Evolutionary conservation across 495 filamentous ascomycete genomes (phyloP).

Genomic region (Melanomma pulvis-pyrius): DNA sequence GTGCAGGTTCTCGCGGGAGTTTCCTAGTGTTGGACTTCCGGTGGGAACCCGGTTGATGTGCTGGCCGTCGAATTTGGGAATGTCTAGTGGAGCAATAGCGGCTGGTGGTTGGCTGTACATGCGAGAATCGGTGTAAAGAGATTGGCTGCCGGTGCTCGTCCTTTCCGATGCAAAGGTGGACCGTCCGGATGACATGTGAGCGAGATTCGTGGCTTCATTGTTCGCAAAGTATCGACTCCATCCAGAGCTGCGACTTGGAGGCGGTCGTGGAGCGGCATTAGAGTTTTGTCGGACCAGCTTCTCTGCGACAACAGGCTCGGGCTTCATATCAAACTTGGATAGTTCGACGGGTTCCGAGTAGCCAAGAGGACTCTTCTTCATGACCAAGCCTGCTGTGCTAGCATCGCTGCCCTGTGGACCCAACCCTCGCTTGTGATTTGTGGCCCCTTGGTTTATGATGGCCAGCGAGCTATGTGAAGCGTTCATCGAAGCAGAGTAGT

Average conservation of each 20-base stretch:
- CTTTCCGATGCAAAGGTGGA: conserved; percentile 43
- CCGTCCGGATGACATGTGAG: conserved; percentile 40
- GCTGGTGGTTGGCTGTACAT: conserved; percentile 51
- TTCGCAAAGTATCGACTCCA: conserved; percentile 65
- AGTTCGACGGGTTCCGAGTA: conserved; percentile 44
- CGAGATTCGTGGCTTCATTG: conserved; percentile 52
- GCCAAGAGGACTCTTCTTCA: conserved; percentile 37
- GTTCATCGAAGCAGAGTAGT: conserved; percentile 46
- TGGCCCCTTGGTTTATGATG: conserved; percentile 47
- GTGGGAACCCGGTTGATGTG: conserved; percentile 63
- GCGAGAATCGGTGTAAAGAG: conserved; percentile 56
- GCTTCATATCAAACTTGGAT: conserved; percentile 38
- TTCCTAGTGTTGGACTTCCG: conserved; percentile 68
- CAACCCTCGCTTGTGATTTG: conserved; percentile 43
- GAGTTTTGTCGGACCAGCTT: conserved; percentile 19
- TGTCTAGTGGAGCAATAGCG: conserved; percentile 56
- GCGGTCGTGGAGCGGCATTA: conserved; percentile 16
- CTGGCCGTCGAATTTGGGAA: conserved; percentile 51
- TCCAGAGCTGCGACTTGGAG: conserved; percentile 56
- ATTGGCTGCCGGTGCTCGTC: conserved; percentile 49
- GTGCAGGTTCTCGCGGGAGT: conserved; percentile 34
- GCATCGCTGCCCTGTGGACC: conserved; percentile 43
- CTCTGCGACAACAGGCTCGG: conserved; percentile 9
- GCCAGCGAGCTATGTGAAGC: conserved; percentile 45
- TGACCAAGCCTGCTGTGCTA: conserved; percentile 43